These are phyloP conservation scores for Aspergillus terreus DNA, from an alignment of 2,329 filamentous ascomycete species.

Conservation along the genomic window DNA sequence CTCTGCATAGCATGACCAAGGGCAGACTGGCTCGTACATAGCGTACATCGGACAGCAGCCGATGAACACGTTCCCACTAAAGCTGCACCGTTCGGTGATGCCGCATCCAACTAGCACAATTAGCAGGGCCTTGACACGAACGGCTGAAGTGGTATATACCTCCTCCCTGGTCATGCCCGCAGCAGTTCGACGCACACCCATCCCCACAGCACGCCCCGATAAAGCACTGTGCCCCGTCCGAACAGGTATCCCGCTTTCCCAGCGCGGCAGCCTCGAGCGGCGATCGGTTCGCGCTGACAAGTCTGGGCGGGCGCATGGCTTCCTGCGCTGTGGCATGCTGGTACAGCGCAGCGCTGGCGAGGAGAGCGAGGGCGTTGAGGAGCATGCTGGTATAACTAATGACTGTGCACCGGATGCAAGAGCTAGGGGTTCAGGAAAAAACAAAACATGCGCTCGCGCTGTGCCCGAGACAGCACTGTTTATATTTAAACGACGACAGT, in stretches of 20 bases:
- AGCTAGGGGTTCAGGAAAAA: not conserved
- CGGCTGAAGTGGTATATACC: not conserved
- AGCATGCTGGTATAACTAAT: not conserved
- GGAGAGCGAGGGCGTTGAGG: not conserved
- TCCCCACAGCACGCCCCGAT: conserved; percentile 9
- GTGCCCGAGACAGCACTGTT: not conserved
- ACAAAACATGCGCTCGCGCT: not conserved
- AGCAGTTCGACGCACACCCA: conserved; percentile 10
- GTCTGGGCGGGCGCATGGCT: not conserved
- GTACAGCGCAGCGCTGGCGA: not conserved
- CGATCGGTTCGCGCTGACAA: not conserved
- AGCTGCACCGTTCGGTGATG: conserved; percentile 5
- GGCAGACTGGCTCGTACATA: not conserved
- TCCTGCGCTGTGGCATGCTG: not conserved
- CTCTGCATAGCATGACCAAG: not conserved
- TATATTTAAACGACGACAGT: not conserved
- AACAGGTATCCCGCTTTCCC: conserved; percentile 6
- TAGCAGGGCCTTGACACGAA: not conserved
- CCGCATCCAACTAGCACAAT: conserved; percentile 7
- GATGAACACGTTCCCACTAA: conserved; percentile 10
- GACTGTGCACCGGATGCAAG: not conserved
- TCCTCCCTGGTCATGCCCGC: conserved; percentile 9
- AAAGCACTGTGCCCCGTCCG: conserved; percentile 3
- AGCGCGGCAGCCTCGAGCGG: conserved; percentile 1
- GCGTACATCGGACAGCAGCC: conserved; percentile 7